Conservation (phyloP, 306 rosid genomes). For the Astragalus membranaceus region DNA sequence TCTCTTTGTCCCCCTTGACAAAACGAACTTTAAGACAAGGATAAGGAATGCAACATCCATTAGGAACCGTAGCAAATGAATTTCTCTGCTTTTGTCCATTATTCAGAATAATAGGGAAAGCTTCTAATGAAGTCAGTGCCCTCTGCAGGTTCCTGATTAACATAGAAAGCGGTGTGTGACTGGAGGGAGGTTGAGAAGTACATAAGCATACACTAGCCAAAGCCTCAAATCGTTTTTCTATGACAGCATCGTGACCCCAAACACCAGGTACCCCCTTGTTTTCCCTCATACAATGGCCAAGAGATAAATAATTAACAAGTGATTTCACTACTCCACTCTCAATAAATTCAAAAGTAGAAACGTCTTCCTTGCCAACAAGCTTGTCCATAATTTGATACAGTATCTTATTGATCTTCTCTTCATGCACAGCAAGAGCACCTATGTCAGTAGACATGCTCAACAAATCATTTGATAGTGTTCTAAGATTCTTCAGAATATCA, state of each 20-base stretch:
- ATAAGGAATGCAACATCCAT: slow-evolving; percentile 46
- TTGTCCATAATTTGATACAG: slow-evolving; percentile 59
- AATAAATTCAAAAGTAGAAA: slow-evolving; percentile 93
- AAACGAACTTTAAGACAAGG: slow-evolving; percentile 72
- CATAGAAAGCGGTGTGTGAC: slow-evolving; percentile 41
- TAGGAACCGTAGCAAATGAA: slow-evolving; percentile 68
- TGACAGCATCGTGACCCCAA: slow-evolving; percentile 27
- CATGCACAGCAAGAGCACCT: slow-evolving; percentile 39
- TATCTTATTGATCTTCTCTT: slow-evolving; percentile 46
- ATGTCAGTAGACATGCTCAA: slow-evolving; percentile 25
- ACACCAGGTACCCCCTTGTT: slow-evolving; percentile 30
- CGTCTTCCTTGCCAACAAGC: slow-evolving; percentile 71
- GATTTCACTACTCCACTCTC: slow-evolving; percentile 91
- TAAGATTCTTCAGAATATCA: slow-evolving; percentile 78
- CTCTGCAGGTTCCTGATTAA: slow-evolving; percentile 63
- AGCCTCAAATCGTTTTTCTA: slow-evolving; percentile 75
- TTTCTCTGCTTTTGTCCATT: slow-evolving; percentile 47
- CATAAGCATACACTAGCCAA: slow-evolving; percentile 56
- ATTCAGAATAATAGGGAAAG: slow-evolving; percentile 71
- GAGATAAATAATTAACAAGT: slow-evolving; percentile 59
- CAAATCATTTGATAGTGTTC: slow-evolving; percentile 52
- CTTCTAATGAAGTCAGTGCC: slow-evolving; percentile 80
- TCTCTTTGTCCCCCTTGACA: slow-evolving; percentile 70
- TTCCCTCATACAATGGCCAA: slow-evolving; percentile 45
- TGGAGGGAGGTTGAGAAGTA: slow-evolving; percentile 38